These are phyloP conservation scores for Exophiala spinifera DNA, from an alignment of 2,329 filamentous ascomycete genomes.

Conservation along the genomic window DNA sequence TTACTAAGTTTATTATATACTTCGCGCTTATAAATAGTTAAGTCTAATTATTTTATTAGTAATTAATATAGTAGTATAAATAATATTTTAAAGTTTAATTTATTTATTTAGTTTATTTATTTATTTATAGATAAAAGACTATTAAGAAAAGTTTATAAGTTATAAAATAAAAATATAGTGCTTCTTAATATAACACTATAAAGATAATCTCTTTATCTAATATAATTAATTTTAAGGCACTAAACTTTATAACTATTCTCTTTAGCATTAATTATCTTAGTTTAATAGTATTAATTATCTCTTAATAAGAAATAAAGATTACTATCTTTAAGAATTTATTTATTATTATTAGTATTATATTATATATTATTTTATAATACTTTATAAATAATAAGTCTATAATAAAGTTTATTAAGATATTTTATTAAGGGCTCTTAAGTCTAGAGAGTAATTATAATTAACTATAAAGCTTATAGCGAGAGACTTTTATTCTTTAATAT, in stretches of 20 bases:
- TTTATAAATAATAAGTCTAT: slow-evolving; percentile 1
- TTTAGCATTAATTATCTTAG: slow-evolving; percentile 11
- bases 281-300: slow-evolving; percentile 1
- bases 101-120: slow-evolving; percentile 10
- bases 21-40: background rate
- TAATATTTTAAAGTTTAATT: slow-evolving; percentile 16
- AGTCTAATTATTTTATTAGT: slow-evolving; percentile 8
- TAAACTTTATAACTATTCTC: slow-evolving; percentile 10
- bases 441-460: background rate
- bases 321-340: slow-evolving; percentile 9
- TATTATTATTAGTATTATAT: slow-evolving; percentile 5
- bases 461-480: slow-evolving; percentile 7
- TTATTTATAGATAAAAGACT: slow-evolving; percentile 11
- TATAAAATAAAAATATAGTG: slow-evolving; percentile 1
- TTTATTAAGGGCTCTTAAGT: background rate
- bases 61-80: slow-evolving; percentile 9
- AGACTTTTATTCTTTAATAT: slow-evolving; percentile 6
- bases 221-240: slow-evolving; percentile 8
- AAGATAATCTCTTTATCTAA: slow-evolving; percentile 8
- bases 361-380: slow-evolving; percentile 10
- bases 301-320: slow-evolving; percentile 6
- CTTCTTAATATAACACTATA: slow-evolving; percentile 10
- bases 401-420: slow-evolving; percentile 15
- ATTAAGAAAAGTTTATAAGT: slow-evolving; percentile 10
- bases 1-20: slow-evolving; percentile 24